Percentiles rank a stretch among this genome's conserved stretches.
These are phyloP conservation scores for Taphrina communis DNA, from an alignment of 1,139 yeast genomes.

Conservation along the genomic window DNA sequence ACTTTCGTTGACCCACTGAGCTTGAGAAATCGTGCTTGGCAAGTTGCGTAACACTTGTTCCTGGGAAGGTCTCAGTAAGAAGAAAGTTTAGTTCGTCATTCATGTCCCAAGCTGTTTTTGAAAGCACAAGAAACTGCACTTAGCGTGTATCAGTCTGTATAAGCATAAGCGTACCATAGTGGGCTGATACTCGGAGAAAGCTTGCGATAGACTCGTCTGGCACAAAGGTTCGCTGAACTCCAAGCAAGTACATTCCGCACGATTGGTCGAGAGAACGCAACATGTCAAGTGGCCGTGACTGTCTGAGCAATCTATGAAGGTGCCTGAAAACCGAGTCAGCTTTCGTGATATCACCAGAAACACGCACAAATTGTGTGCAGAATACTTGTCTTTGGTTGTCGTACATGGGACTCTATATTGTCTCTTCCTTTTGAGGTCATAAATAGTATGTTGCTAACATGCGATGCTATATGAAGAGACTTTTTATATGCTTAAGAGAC, in stretches of 20 bases:
- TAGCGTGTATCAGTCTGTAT: not conserved
- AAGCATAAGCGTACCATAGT: slow-evolving; percentile 47
- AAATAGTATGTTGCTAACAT: no score
- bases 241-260: slow-evolving; percentile 46
- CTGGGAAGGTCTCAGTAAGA: slow-evolving; percentile 50
- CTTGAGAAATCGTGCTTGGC: not conserved
- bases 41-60: not conserved
- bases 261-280: not conserved
- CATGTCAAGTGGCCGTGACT: not conserved
- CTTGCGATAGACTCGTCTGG: slow-evolving; percentile 56
- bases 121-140: slow-evolving; percentile 49
- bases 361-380: not conserved
- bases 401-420: not conserved
- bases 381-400: not conserved
- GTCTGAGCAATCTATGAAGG: not conserved
- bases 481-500: no score
- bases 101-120: slow-evolving; percentile 49
- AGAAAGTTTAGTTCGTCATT: slow-evolving; percentile 44
- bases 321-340: not conserved
- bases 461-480: no score
- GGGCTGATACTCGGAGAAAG: slow-evolving; percentile 54
- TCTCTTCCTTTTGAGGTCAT: no score
- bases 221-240: slow-evolving; percentile 51
- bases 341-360: no score
- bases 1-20: not conserved